These are phyloP conservation scores for Mortierella antarctica DNA, from an alignment of 192 early-diverging fungal genomes.

Conservation along the genomic window DNA sequence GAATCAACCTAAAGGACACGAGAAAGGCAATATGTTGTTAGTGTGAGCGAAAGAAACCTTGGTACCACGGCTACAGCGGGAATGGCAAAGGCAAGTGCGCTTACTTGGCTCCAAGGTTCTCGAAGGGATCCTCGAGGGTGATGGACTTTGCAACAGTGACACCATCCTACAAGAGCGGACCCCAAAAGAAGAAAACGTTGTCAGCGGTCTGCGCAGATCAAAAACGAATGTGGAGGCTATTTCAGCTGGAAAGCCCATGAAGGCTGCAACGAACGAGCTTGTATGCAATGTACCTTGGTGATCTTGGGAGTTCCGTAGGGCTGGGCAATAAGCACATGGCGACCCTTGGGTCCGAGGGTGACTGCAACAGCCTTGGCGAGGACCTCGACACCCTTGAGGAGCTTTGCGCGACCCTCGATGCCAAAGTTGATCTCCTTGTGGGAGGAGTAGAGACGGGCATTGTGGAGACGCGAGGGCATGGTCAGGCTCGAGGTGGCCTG, in stretches of 20 bases:
- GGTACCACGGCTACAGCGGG: too few species aligned
- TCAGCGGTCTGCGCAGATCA: background rate
- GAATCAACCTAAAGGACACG: conserved; percentile 76
- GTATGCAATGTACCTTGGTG: conserved; percentile 70
- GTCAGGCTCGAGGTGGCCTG: conserved; percentile 16
- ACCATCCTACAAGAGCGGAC: conserved; percentile 82
- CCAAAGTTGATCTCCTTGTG: conserved; percentile 99
- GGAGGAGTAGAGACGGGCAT: conserved; percentile 70
- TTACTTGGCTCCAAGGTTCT: conserved; percentile 96
- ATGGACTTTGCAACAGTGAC: conserved; percentile 99
- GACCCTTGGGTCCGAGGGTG: conserved; percentile 98
- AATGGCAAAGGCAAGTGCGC: background rate
- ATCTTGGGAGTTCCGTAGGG: conserved; percentile 98
- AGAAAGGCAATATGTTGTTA: background rate
- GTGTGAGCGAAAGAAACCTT: background rate
- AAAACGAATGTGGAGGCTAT: background rate
- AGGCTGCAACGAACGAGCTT: background rate
- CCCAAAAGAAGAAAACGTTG: too few species aligned
- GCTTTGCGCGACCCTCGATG: conserved; percentile 92
- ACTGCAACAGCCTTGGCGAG: conserved; percentile 99
- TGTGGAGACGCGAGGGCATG: conserved; percentile 25
- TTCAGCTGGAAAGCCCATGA: background rate
- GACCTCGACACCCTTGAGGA: conserved; percentile 95
- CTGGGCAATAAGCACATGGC: conserved; percentile 99
- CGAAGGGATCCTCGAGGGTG: conserved; percentile 96